These are phyloP conservation scores for Rhytidiadelphus loreus DNA, from an alignment of 225 moss, liverwort and hornwort species.

Conservation along the genomic window DNA sequence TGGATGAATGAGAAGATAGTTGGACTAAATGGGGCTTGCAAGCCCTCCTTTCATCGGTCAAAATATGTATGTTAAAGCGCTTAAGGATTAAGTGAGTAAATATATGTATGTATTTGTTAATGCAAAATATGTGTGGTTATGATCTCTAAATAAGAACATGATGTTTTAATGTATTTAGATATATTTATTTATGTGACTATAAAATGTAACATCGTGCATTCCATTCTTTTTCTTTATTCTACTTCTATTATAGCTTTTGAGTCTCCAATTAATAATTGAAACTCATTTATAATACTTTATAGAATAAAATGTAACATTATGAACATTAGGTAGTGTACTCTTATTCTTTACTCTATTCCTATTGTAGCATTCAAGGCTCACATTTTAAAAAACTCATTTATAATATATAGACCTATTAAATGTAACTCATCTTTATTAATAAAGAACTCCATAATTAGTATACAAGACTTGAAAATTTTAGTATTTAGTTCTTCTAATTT, in stretches of 20 bases:
- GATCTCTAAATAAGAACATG: background rate
- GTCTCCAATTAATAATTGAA: background rate
- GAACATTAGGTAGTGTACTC: background rate
- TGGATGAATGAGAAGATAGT: too few relatives aligned
- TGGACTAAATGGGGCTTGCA: too few relatives aligned
- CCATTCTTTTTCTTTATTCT: background rate
- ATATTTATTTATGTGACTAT: background rate
- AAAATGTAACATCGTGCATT: background rate
- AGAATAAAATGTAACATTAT: background rate
- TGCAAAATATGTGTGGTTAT: background rate
- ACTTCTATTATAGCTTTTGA: background rate
- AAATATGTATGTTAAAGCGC: too few relatives aligned
- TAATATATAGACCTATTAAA: background rate
- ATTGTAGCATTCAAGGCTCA: accelerated
- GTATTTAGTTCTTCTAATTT: background rate
- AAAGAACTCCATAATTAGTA: background rate
- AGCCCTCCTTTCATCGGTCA: too few relatives aligned
- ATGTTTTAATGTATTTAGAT: background rate
- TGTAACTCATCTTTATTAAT: too few relatives aligned
- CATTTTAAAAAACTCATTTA: accelerated
- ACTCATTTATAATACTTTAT: background rate
- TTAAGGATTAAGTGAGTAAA: too few relatives aligned
- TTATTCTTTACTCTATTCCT: too few relatives aligned
- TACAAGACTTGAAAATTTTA: background rate
- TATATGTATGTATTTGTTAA: background rate